Conservation (phyloP, 179 eudicot genomes). For the Nepenthes alata region DNA sequence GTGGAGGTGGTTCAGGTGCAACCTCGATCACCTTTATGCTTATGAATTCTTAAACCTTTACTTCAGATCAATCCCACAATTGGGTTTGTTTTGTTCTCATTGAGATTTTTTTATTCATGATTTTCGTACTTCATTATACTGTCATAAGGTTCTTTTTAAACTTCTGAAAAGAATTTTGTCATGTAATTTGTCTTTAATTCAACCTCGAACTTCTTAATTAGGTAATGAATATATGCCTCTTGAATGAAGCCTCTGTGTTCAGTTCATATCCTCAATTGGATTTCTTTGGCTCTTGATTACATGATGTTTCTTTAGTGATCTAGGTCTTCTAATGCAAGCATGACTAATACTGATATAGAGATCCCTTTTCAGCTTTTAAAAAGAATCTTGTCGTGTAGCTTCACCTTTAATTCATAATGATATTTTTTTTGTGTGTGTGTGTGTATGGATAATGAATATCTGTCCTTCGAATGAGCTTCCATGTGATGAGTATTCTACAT, state of each 20-base stretch:
- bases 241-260: too few species aligned
- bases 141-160: too few species aligned
- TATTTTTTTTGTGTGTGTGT: background rate
- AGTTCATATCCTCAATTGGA: too few species aligned
- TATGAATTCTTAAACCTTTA: background rate
- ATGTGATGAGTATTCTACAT: too few species aligned
- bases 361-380: too few species aligned
- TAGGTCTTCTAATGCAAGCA: too few species aligned
- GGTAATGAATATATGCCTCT: too few species aligned
- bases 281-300: too few species aligned
- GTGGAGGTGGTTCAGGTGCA: slow-evolving; percentile 76
- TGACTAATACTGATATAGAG: too few species aligned
- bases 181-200: background rate
- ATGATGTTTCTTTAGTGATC: too few species aligned
- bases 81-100: background rate
- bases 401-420: background rate
- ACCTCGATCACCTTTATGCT: background rate
- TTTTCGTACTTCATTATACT: too few species aligned
- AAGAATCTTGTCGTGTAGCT: background rate
- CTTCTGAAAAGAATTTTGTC: background rate
- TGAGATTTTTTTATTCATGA: too few species aligned
- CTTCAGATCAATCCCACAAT: background rate
- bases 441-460: background rate
- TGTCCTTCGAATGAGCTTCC: background rate
- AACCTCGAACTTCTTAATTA: background rate